Conservation (phyloP, 2,329 filamentous ascomycete genomes). For the Microdochium bolleyi region DNA sequence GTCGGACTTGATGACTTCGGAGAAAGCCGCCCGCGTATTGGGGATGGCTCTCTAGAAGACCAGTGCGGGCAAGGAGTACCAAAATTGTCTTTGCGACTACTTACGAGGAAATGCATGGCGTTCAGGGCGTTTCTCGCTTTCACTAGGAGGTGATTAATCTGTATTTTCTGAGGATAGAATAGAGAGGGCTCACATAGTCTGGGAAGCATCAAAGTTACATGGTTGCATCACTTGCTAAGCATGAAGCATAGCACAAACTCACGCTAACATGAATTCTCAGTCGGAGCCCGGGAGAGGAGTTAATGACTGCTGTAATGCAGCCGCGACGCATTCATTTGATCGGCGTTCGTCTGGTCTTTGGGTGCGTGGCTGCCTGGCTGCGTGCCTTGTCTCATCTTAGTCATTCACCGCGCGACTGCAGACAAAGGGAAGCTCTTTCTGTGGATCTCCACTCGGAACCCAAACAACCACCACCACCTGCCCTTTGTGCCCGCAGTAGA, state of each 20-base stretch:
- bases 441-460: background rate
- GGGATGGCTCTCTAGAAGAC: slow-evolving; percentile 8
- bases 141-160: background rate
- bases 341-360: too few relatives aligned
- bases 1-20: slow-evolving; percentile 17
- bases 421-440: background rate
- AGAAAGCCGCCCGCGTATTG: slow-evolving; percentile 19
- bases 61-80: background rate
- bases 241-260: too few relatives aligned
- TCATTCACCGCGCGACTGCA: background rate
- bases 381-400: background rate
- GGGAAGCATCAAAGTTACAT: too few relatives aligned
- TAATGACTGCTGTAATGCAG: too few relatives aligned
- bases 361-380: background rate
- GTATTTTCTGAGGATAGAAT: background rate
- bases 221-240: too few relatives aligned
- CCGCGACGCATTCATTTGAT: too few relatives aligned
- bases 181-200: background rate
- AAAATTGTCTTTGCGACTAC: background rate
- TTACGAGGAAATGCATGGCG: background rate
- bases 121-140: background rate
- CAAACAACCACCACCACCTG: background rate
- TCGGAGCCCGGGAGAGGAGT: too few relatives aligned
- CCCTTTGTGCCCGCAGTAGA: background rate
- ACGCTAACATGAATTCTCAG: too few relatives aligned